A percentile compares a stretch with the other conserved stretches of the same genome.
phyloP scores from a whole-genome alignment of 1,139 yeast genomes.

The Candida tropicalis region DNA sequence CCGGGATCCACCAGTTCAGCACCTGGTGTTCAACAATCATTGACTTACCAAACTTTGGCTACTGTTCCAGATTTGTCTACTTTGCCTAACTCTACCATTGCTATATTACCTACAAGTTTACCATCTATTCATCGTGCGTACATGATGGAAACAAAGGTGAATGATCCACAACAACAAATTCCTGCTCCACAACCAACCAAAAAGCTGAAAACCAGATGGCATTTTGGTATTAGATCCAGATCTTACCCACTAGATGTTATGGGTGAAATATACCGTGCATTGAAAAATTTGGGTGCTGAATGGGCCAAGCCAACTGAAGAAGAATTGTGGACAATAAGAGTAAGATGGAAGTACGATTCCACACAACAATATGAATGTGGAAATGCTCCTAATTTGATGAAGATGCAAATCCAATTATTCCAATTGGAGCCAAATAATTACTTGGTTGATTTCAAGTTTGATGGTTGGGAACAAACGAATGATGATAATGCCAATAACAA shows the following conservation, averaged over 20 bases:
- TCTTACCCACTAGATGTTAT: constrained; percentile 97
- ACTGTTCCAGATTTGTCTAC: constrained; percentile 54
- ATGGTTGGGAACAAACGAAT: constrained; percentile 75
- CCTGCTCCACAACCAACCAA: constrained; percentile 71
- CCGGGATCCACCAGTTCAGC: constrained; percentile 31
- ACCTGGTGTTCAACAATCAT: constrained; percentile 51
- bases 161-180: constrained; percentile 42
- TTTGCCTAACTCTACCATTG: constrained; percentile 69
- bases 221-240: constrained; percentile 94
- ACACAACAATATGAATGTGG: constrained; percentile 22
- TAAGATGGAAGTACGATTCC: constrained; percentile 87
- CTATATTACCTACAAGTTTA: constrained; percentile 88
- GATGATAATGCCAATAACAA: neutral
- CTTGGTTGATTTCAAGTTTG: constrained; percentile 94
- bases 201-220: constrained; percentile 96
- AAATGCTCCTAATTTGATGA: constrained; percentile 59
- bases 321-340: constrained; percentile 95
- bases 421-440: constrained; percentile 96
- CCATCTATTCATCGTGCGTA: constrained; percentile 94
- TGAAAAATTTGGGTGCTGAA: constrained; percentile 92
- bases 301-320: constrained; percentile 95
- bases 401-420: constrained; percentile 95
- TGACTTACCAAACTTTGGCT: constrained; percentile 52
- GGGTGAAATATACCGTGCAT: constrained; percentile 97
- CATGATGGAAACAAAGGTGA: constrained; percentile 62